Evolutionary conservation across 352 stramenopile genomes (phyloP).

Genomic region (Phytophthora europaea): DNA sequence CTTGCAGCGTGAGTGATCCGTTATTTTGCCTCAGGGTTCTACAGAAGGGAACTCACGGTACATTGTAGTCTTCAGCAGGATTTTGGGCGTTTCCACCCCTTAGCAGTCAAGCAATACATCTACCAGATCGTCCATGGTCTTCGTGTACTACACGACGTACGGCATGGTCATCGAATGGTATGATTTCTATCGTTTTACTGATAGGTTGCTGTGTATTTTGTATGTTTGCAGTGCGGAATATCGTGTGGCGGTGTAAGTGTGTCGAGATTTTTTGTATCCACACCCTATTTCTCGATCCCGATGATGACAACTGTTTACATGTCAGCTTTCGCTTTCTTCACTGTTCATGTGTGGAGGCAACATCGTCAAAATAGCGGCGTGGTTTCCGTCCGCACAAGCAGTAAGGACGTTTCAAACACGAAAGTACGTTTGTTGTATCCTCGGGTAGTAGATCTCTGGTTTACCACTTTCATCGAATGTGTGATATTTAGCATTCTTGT

Average conservation of each 20-base stretch:
- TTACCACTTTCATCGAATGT: neutral
- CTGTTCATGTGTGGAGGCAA: conserved; percentile 51
- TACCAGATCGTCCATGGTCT: conserved; percentile 41
- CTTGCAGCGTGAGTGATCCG: conserved; percentile 23
- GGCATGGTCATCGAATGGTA: neutral
- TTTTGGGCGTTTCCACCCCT: conserved; percentile 51
- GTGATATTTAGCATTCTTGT: conserved; percentile 35
- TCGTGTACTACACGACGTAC: conserved; percentile 47
- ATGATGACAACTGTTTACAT: neutral
- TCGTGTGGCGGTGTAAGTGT: conserved; percentile 51
- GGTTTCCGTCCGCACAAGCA: conserved; percentile 47
- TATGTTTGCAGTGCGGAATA: conserved; percentile 23
- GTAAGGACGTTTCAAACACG: conserved; percentile 31
- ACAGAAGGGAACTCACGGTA: neutral
- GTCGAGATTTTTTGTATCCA: neutral
- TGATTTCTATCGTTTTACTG: neutral
- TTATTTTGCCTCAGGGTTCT: neutral
- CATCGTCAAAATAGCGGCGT: conserved; percentile 45
- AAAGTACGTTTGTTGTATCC: conserved; percentile 20
- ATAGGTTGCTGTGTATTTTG: neutral
- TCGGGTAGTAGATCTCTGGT: neutral
- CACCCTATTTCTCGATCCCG: neutral
- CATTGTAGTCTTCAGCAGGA: conserved; percentile 37
- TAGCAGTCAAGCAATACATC: conserved; percentile 46
- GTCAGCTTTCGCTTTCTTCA: conserved; percentile 54